These are phyloP conservation scores for Fusarium musae DNA, from an alignment of 2,329 filamentous ascomycete species.

Conservation along the genomic window DNA sequence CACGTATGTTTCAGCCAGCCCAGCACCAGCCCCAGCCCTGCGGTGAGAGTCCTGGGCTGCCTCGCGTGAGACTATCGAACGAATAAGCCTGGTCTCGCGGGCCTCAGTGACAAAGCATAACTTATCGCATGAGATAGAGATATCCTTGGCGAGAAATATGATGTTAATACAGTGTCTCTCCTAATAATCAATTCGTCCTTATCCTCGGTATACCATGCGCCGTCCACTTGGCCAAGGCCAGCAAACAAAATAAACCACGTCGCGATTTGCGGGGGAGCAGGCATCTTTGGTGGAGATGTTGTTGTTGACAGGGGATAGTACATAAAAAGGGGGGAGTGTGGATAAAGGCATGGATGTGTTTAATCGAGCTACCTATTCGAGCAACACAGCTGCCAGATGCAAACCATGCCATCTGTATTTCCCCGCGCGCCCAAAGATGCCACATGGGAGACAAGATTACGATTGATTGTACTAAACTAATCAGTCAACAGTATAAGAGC, in stretches of 20 bases:
- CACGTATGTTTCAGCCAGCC: slow-evolving; percentile 29
- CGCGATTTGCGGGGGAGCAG: slow-evolving; percentile 35
- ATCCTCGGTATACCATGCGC: slow-evolving; percentile 22
- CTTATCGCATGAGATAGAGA: background rate
- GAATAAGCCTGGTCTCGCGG: background rate
- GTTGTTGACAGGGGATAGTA: slow-evolving; percentile 19
- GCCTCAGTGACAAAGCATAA: slow-evolving; percentile 22
- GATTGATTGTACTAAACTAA: background rate
- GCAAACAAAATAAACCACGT: slow-evolving; percentile 22
- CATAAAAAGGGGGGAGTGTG: slow-evolving; percentile 20
- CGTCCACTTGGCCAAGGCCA: slow-evolving; percentile 28
- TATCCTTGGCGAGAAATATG: background rate
- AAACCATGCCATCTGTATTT: slow-evolving; percentile 19
- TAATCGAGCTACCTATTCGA: slow-evolving; percentile 21
- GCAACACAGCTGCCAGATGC: slow-evolving; percentile 21
- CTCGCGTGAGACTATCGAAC: slow-evolving; percentile 17
- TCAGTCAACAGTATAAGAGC: background rate
- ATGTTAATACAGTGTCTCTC: background rate
- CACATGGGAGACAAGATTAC: slow-evolving; percentile 16
- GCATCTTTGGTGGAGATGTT: slow-evolving; percentile 24
- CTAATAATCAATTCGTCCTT: background rate
- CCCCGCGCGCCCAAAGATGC: slow-evolving; percentile 10
- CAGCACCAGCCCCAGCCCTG: background rate
- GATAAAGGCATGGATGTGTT: slow-evolving; percentile 7
- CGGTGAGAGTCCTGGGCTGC: background rate